These are phyloP conservation scores for Cardiospermum halicacabum DNA, from an alignment of 345 rosid species.

Conservation along the genomic window DNA sequence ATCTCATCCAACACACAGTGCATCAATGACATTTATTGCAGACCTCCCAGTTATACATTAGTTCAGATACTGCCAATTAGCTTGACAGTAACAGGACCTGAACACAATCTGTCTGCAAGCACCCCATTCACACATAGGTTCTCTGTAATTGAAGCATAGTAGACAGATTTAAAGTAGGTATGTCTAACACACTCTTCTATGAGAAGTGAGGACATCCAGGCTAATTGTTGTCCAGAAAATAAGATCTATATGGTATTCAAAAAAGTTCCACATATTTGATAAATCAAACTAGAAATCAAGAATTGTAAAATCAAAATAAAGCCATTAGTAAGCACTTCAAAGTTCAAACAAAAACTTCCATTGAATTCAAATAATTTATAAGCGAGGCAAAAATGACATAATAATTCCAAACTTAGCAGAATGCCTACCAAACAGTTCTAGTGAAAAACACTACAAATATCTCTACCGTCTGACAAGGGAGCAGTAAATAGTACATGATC, in stretches of 20 bases:
- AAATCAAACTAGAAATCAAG: neutral
- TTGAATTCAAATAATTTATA: conserved; percentile 1
- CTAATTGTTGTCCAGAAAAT: too few relatives aligned
- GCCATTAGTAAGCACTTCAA: neutral
- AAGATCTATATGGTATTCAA: neutral
- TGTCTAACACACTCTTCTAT: neutral
- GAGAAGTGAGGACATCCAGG: too few relatives aligned
- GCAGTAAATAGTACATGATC: neutral
- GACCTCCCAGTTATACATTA: neutral
- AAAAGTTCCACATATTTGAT: neutral
- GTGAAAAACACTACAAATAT: neutral
- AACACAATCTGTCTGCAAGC: neutral
- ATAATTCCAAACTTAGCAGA: conserved; percentile 5
- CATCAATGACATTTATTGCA: too few relatives aligned
- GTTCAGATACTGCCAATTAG: neutral
- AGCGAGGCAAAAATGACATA: conserved; percentile 12
- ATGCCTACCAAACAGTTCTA: conserved; percentile 9
- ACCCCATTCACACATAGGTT: neutral
- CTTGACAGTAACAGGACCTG: neutral
- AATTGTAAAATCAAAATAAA: neutral
- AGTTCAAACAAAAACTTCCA: neutral
- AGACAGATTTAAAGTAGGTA: neutral
- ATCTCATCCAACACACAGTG: neutral
- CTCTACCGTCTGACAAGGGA: neutral
- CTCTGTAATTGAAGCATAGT: neutral